Evolutionary conservation across 2,329 filamentous ascomycete genomes (phyloP).

Genomic region (Phyllosticta ampelicida): DNA sequence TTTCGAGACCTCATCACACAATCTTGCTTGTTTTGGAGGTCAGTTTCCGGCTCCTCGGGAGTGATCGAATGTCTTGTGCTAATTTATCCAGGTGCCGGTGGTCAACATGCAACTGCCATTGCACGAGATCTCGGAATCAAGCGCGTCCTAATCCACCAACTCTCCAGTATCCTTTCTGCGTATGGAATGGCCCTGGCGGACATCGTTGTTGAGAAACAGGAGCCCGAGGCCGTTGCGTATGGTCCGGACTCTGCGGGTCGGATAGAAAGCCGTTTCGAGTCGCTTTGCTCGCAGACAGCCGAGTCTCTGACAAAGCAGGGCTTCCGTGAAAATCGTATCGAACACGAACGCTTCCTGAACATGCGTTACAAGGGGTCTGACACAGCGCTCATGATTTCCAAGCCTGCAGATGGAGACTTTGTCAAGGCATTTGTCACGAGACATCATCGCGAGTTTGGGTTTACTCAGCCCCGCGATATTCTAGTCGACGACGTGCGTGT

Average conservation of each 20-base stretch:
- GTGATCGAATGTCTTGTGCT: too few species aligned
- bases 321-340: constrained; percentile 30
- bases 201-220: constrained; percentile 50
- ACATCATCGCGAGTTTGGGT: constrained; percentile 35
- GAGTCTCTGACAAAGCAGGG: constrained; percentile 55
- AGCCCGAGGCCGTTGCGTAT: constrained; percentile 55
- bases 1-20: constrained; percentile 16
- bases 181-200: constrained; percentile 31
- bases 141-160: constrained; percentile 35
- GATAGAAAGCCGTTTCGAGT: constrained; percentile 47
- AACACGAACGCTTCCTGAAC: constrained; percentile 30
- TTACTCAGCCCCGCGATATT: constrained; percentile 30
- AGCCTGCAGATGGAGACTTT: constrained; percentile 24
- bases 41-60: too few species aligned
- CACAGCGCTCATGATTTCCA: constrained; percentile 34
- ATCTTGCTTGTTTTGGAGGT: constrained; percentile 22
- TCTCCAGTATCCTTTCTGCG: constrained; percentile 38
- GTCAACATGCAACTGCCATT: constrained; percentile 33
- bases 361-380: constrained; percentile 36
- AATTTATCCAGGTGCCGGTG: too few species aligned
- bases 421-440: constrained; percentile 24
- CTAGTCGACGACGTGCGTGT: constrained; percentile 8
- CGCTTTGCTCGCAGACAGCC: constrained; percentile 13
- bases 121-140: constrained; percentile 34
- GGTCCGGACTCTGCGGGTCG: neutral